These are phyloP conservation scores for Saccharum hybrid DNA, from an alignment of 202 grass and related monocot species.

Conservation along the genomic window DNA sequence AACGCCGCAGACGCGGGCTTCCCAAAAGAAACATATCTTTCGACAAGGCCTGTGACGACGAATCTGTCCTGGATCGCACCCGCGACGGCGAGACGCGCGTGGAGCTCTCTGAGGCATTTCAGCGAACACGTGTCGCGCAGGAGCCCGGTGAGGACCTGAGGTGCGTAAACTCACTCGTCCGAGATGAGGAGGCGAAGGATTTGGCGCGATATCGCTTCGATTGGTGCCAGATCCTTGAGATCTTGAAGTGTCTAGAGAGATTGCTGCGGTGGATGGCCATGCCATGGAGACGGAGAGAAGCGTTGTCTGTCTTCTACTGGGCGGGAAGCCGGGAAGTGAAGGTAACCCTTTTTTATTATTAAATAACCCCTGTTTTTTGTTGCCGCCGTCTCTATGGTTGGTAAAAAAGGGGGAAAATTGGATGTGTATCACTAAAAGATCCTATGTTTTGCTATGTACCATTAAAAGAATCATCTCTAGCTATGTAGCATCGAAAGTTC, in stretches of 20 bases:
- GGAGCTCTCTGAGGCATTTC: slow-evolving; percentile 58
- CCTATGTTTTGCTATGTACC: no score
- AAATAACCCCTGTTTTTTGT: no score
- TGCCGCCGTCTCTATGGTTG: no score
- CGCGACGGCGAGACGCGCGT: slow-evolving; percentile 43
- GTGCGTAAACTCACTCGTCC: neutral
- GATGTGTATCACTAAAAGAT: no score
- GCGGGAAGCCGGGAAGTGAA: no score
- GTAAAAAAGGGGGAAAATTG: no score
- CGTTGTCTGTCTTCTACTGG: no score
- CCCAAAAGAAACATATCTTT: slow-evolving; percentile 45
- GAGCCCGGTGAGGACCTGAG: neutral
- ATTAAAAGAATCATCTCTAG: no score
- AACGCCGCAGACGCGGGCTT: slow-evolving; percentile 42
- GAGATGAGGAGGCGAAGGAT: slow-evolving; percentile 10
- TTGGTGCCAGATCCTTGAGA: neutral
- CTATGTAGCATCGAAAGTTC: no score
- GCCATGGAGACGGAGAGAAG: no score
- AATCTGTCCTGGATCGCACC: slow-evolving; percentile 32
- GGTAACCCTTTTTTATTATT: no score
- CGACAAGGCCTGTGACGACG: slow-evolving; percentile 35
- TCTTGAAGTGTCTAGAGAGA: slow-evolving; percentile 27
- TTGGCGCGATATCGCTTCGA: no score
- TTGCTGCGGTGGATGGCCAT: slow-evolving; percentile 6
- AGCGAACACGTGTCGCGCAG: slow-evolving; percentile 40